Percentiles rank a stretch among this genome's conserved stretches.
phyloP scores from a whole-genome alignment of 768 basidiomycete genomes.

The Tricholomella constricta region DNA sequence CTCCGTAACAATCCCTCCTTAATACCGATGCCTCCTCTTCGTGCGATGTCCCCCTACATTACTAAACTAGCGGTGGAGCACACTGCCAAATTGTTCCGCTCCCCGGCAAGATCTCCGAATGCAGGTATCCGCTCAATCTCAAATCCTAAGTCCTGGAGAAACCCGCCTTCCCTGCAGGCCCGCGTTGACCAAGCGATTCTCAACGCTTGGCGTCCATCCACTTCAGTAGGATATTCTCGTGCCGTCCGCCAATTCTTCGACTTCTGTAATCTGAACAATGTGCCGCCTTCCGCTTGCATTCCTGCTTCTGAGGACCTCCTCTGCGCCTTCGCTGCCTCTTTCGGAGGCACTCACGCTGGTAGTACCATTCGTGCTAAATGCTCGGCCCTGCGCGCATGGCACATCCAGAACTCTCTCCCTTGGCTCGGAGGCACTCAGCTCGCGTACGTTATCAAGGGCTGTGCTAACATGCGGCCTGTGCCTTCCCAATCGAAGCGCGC shows the following conservation, averaged over 20 bases:
- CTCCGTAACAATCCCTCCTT: too few species aligned
- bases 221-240: constrained; percentile 13
- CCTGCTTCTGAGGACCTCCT: constrained; percentile 29
- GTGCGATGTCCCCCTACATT: too few species aligned
- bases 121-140: too few species aligned
- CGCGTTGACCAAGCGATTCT: neutral
- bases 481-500: too few species aligned
- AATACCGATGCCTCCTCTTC: too few species aligned
- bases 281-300: constrained; percentile 18
- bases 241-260: neutral
- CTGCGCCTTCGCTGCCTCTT: constrained; percentile 28
- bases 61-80: too few species aligned
- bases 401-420: constrained; percentile 23
- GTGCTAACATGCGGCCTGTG: constrained; percentile 25
- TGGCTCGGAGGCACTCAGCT: constrained; percentile 25
- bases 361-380: constrained; percentile 23
- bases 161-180: too few species aligned
- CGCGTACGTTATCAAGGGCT: constrained; percentile 24
- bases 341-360: constrained; percentile 20
- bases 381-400: constrained; percentile 35
- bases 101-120: too few species aligned
- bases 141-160: too few species aligned
- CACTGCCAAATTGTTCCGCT: too few species aligned
- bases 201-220: constrained; percentile 4
- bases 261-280: constrained; percentile 17